These are phyloP conservation scores for Neopestalotiopsis sp. DNA, from an alignment of 2,329 filamentous ascomycete species.

Conservation along the genomic window DNA sequence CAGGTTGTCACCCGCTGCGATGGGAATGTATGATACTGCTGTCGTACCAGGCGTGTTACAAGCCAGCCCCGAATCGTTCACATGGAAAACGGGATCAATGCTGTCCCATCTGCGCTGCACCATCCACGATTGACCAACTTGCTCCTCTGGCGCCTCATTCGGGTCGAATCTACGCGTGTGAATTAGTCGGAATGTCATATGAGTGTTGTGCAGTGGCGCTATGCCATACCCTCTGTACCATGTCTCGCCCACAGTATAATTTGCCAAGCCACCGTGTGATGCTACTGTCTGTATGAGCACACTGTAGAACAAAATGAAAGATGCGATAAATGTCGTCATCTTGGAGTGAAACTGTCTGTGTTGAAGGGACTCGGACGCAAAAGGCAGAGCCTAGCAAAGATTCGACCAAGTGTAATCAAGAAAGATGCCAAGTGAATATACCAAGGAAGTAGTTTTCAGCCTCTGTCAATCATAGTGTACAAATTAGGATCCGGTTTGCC, in stretches of 20 bases:
- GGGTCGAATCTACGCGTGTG: conserved; percentile 39
- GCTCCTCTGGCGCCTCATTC: conserved; percentile 32
- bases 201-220: neutral
- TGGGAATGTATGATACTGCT: conserved; percentile 41
- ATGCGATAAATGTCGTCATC: neutral
- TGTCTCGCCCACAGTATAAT: conserved; percentile 46
- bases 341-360: neutral
- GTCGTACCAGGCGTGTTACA: conserved; percentile 43
- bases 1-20: conserved; percentile 40
- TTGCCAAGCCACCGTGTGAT: conserved; percentile 44
- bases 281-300: neutral
- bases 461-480: neutral
- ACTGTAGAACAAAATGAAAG: neutral
- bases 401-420: neutral
- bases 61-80: conserved; percentile 37
- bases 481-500: too few relatives aligned
- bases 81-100: conserved; percentile 43
- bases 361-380: neutral
- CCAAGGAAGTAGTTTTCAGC: neutral
- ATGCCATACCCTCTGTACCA: conserved; percentile 44
- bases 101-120: conserved; percentile 42
- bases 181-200: neutral
- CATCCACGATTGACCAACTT: conserved; percentile 43
- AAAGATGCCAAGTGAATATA: neutral
- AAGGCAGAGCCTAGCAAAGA: neutral